Percentiles rank a stretch among this genome's conserved stretches.
Conservation (phyloP, 257 asterid species). For the Anisodus tanguticus region DNA sequence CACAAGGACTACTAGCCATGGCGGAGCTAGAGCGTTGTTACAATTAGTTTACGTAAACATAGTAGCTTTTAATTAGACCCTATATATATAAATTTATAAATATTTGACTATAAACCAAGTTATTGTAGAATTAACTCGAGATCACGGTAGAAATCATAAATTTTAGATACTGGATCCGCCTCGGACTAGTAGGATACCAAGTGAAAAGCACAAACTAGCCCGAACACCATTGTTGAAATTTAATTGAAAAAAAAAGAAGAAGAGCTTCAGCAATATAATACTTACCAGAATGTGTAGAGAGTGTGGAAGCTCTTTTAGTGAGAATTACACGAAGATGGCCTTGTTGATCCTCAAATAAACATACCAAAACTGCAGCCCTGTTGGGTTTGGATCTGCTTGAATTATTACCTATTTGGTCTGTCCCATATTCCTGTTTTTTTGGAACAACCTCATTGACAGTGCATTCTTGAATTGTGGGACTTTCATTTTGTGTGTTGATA, state of each 20-base stretch:
- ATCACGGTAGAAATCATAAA: not conserved
- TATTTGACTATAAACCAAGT: not conserved
- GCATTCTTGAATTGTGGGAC: slow-evolving; percentile 18
- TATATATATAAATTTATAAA: too few species aligned
- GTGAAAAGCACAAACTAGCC: too few species aligned
- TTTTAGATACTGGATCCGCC: not conserved
- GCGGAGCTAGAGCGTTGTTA: too few species aligned
- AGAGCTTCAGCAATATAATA: not conserved
- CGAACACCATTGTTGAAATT: not conserved
- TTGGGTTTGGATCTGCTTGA: slow-evolving; percentile 29
- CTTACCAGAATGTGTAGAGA: slow-evolving; percentile 73
- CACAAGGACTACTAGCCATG: too few species aligned
- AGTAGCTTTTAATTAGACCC: too few species aligned
- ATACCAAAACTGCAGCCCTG: slow-evolving; percentile 76
- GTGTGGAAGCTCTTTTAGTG: slow-evolving; percentile 68
- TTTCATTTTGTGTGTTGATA: slow-evolving; percentile 6
- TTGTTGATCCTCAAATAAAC: slow-evolving; percentile 61
- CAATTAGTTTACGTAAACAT: too few species aligned
- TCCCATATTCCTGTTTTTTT: not conserved
- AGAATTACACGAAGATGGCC: slow-evolving; percentile 77
- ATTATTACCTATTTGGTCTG: not conserved
- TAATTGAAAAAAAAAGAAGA: not conserved
- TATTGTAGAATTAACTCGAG: not conserved
- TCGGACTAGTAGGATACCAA: not conserved
- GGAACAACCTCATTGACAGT: not conserved